Conservation (phyloP, 352 stramenopile species). For the Globisporangium takayamanum region DNA sequence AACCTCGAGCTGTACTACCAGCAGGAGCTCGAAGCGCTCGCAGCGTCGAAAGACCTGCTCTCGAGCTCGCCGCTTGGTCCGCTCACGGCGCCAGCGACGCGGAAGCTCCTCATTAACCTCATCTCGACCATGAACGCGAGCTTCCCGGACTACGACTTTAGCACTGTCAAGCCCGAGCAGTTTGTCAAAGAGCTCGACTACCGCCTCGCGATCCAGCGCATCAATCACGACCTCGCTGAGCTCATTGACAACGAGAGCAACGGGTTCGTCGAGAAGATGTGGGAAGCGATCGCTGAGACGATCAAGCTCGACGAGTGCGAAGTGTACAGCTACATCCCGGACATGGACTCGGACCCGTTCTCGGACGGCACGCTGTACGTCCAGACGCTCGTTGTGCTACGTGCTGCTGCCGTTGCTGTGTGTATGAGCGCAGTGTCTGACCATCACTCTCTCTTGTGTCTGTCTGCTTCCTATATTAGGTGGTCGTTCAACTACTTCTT, state of each 20-base stretch:
- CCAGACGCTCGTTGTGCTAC: neutral
- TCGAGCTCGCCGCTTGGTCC: constrained; percentile 74
- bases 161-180: constrained; percentile 81
- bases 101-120: constrained; percentile 90
- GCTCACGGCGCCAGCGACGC: constrained; percentile 64
- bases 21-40: constrained; percentile 55
- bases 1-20: constrained; percentile 85
- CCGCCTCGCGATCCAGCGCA: constrained; percentile 77
- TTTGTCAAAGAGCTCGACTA: constrained; percentile 87
- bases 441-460: neutral
- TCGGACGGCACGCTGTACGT: constrained; percentile 84
- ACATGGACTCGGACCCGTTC: constrained; percentile 92
- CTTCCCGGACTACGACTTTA: constrained; percentile 93
- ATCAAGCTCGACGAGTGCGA: constrained; percentile 88
- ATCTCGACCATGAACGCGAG: constrained; percentile 93
- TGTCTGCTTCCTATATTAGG: constrained; percentile 14
- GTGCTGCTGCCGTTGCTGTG: too few relatives aligned
- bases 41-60: constrained; percentile 35
- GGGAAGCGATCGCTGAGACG: constrained; percentile 86
- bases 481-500: constrained; percentile 97
- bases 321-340: constrained; percentile 91
- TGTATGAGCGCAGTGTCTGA: neutral
- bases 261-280: constrained; percentile 98
- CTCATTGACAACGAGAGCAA: constrained; percentile 96
- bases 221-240: constrained; percentile 86